These are phyloP conservation scores for Paraconiothyrium brasiliense DNA, from an alignment of 2,329 filamentous ascomycete species.

Conservation along the genomic window DNA sequence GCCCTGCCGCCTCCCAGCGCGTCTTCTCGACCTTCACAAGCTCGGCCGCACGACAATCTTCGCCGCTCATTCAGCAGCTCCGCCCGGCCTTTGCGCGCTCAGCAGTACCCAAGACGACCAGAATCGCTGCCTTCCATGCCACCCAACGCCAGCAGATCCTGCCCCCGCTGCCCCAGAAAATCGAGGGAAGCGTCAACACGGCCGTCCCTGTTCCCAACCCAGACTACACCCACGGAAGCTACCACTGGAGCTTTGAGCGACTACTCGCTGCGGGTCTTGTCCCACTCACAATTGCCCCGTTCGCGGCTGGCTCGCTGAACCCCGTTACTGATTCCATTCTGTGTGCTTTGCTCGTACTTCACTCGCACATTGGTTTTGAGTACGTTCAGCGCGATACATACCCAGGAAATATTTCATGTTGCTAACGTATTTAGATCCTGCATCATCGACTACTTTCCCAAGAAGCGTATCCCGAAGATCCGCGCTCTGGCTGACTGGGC, in stretches of 20 bases:
- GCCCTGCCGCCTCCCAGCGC: conserved; percentile 54
- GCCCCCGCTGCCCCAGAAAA: conserved; percentile 85
- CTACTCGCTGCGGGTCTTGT: conserved; percentile 81
- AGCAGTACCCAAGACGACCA: conserved; percentile 51
- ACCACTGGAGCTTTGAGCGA: conserved; percentile 98
- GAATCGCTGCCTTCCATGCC: conserved; percentile 86
- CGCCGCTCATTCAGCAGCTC: conserved; percentile 47
- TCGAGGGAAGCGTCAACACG: conserved; percentile 87
- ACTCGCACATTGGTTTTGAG: conserved; percentile 97
- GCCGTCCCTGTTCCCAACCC: conserved; percentile 77
- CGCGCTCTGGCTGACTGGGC: conserved; percentile 77
- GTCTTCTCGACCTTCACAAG: conserved; percentile 54
- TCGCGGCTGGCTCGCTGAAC: conserved; percentile 90
- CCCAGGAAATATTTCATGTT: neutral
- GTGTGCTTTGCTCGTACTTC: conserved; percentile 82
- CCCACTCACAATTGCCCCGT: conserved; percentile 88
- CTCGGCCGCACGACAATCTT: conserved; percentile 47
- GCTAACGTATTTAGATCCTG: conserved; percentile 61
- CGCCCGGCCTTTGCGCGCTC: conserved; percentile 54
- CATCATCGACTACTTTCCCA: conserved; percentile 91
- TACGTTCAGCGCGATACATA: conserved; percentile 51
- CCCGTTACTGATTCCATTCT: conserved; percentile 87
- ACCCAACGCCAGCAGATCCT: conserved; percentile 79
- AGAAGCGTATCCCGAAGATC: conserved; percentile 71
- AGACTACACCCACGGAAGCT: conserved; percentile 85